Conservation (phyloP, 208 protist genomes). For the Acanthamoeba divionensis region DNA sequence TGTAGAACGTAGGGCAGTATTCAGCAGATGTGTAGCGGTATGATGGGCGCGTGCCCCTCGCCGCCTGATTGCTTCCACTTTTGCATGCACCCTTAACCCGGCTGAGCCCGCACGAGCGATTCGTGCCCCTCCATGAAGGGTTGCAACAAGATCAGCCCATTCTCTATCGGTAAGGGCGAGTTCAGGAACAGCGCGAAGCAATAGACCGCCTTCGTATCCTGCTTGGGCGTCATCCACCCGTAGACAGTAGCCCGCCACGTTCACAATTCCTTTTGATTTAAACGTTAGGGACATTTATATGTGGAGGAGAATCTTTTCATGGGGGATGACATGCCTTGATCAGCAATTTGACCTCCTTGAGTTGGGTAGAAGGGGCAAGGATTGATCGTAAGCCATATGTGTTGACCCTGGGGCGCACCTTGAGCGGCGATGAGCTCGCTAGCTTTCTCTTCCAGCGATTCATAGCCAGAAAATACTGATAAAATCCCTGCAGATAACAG, state of each 20-base stretch:
- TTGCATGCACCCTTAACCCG: background rate
- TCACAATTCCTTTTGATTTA: too few species aligned
- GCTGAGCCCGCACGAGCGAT: background rate
- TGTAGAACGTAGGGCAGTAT: constrained; percentile 9
- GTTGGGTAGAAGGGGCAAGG: constrained; percentile 54
- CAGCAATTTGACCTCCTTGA: constrained; percentile 52
- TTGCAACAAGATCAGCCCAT: background rate
- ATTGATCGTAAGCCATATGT: background rate
- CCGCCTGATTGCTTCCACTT: background rate
- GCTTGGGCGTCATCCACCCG: too few species aligned
- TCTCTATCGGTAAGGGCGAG: background rate
- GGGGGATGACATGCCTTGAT: too few species aligned
- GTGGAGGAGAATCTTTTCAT: too few species aligned
- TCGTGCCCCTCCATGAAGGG: background rate
- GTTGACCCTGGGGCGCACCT: background rate
- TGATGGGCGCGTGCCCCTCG: constrained; percentile 3
- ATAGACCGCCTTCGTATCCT: constrained; percentile 1
- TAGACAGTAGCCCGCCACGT: too few species aligned
- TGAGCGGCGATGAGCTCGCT: background rate
- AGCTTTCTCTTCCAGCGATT: background rate
- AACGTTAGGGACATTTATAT: too few species aligned
- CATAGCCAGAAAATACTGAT: background rate
- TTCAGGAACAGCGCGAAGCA: background rate
- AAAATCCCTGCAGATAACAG: too few species aligned
- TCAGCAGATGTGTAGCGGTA: constrained; percentile 19